phyloP scores from a whole-genome alignment of 2,329 filamentous ascomycete species.

The Ustulina deusta region DNA sequence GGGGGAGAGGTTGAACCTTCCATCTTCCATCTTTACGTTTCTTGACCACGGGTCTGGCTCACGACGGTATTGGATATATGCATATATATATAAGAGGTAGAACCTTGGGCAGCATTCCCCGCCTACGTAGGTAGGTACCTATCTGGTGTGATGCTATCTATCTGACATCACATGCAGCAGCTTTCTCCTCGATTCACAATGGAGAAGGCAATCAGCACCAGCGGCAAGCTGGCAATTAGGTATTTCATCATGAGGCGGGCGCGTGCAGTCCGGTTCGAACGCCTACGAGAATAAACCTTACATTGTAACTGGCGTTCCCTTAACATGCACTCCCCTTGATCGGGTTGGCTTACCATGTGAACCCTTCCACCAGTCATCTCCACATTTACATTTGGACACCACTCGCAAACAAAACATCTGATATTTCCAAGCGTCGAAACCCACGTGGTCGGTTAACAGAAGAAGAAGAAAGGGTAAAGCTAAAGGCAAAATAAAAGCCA shows the following conservation, averaged over 20 bases:
- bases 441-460: not conserved
- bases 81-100: no score
- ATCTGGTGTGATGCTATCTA: not conserved
- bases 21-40: no score
- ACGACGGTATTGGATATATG: no score
- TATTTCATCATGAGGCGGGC: no score
- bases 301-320: not conserved
- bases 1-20: no score
- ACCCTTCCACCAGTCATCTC: not conserved
- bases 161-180: not conserved
- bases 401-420: not conserved
- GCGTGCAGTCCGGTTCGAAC: no score
- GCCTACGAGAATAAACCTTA: not conserved
- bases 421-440: not conserved
- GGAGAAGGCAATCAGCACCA: no score
- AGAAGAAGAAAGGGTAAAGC: not conserved
- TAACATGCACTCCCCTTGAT: not conserved
- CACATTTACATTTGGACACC: conserved; percentile 5
- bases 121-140: no score
- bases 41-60: no score
- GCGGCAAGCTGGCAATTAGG: not conserved
- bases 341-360: no score
- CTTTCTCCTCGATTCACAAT: no score
- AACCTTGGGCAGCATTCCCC: no score
- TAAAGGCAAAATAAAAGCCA: not conserved